phyloP scores from a whole-genome alignment of 2,329 filamentous ascomycete species.

The Xylaria sp. region DNA sequence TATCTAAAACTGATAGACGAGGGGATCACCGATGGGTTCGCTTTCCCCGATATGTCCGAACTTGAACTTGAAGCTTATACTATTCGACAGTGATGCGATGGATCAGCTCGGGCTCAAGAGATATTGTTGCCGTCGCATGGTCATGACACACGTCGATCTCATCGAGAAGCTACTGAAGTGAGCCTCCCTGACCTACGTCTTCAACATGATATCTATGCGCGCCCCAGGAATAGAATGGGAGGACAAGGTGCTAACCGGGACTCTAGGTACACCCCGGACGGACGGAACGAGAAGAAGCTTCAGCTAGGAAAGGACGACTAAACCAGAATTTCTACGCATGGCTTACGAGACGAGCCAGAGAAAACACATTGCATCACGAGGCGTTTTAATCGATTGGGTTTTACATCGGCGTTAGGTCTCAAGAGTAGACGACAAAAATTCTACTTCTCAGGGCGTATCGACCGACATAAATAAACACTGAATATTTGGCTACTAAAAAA shows the following conservation, averaged over 20 bases:
- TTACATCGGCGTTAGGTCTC: slow-evolving; percentile 37
- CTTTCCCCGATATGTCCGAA: slow-evolving; percentile 28
- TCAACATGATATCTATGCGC: background rate
- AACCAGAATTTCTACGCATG: background rate
- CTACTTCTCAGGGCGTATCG: slow-evolving; percentile 15
- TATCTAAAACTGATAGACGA: slow-evolving; percentile 91
- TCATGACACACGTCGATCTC: slow-evolving; percentile 99
- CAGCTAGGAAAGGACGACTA: slow-evolving; percentile 49
- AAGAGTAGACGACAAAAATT: slow-evolving; percentile 14
- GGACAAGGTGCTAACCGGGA: slow-evolving; percentile 33
- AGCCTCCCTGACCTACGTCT: slow-evolving; percentile 44
- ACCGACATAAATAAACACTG: slow-evolving; percentile 7
- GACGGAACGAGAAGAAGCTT: slow-evolving; percentile 71
- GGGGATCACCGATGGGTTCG: slow-evolving; percentile 77
- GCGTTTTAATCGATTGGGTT: slow-evolving; percentile 47
- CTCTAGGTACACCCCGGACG: slow-evolving; percentile 68
- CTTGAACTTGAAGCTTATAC: slow-evolving; percentile 42
- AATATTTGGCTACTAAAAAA: background rate
- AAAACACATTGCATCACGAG: slow-evolving; percentile 45
- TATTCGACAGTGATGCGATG: slow-evolving; percentile 83
- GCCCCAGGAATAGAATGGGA: background rate
- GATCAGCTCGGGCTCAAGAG: slow-evolving; percentile 91
- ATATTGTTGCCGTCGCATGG: slow-evolving; percentile 99
- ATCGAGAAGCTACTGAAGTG: slow-evolving; percentile 98
- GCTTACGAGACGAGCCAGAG: slow-evolving; percentile 16